Evolutionary conservation across 2,329 filamentous ascomycete species (phyloP), one percentile per base, ranked within the genome.

Genomic region (Monilinia fructicola): DNA sequence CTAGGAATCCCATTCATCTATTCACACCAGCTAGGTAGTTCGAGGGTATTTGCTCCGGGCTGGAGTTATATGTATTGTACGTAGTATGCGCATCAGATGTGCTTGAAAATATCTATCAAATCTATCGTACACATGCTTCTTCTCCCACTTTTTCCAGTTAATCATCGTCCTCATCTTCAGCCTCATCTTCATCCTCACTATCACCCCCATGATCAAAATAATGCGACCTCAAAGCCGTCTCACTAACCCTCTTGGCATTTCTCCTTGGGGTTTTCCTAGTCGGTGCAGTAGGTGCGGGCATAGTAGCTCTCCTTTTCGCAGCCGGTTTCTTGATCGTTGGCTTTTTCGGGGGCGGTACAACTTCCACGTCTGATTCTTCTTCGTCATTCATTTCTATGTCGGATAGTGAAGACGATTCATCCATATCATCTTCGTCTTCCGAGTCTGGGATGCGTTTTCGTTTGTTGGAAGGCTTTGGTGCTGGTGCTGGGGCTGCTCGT

Each of bases 171-270:
- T 35, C 40, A 42, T 42, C 40, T 40, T 23, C 48, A 38, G 38
- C 46, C 10, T 52, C 59, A 14, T 53, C 48, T 16, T 48, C 42
- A 0, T 48, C 28, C 42, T 68, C 68, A 42, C 73, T 67, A 44
- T 73, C 71, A 38, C 71, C 70, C 53, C 59, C 65, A 62, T 74
- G 68, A 58, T 75, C 70, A 65, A 76, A 76, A 69, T 75, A 76
- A 59, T 71, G 71, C 38, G 72, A 74, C 56, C 60, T 74, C 56
- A 75, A 67, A 12, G 67, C 73, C 40, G 71, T 73, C 63, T 71
- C 70, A 52, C 71, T 73, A 62, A 71, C 74, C 58, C 67, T 70
- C 38, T 73, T 69, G 1, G 74, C 73, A 40, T 64, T 70, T 44
- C 74, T 70, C 52, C 64, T 68, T 4, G 72, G 73, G 6, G 71